Conservation (phyloP, 1,139 yeast species). For the Diutina pseudorugosa region DNA sequence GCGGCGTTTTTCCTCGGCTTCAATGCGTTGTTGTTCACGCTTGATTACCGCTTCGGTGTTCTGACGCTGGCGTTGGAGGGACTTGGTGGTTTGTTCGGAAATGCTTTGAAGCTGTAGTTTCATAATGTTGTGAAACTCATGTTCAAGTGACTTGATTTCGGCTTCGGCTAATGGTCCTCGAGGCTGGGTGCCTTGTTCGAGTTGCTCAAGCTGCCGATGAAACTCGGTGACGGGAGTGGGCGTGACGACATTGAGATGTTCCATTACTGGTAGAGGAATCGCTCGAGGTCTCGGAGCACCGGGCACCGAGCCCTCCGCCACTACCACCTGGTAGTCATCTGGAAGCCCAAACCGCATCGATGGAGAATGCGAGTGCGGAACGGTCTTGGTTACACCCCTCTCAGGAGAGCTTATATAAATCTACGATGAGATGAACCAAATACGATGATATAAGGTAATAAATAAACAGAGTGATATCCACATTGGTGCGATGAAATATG, state of each 20-base stretch:
- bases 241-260: background rate
- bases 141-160: background rate
- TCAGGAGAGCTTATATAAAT: too few relatives aligned
- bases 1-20: conserved; percentile 7
- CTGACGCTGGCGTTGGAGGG: background rate
- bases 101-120: background rate
- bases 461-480: too few relatives aligned
- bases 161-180: background rate
- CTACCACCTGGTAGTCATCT: background rate
- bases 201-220: background rate
- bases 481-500: too few relatives aligned
- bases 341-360: conserved; percentile 1
- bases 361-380: background rate
- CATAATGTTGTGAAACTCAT: background rate
- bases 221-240: background rate
- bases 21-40: conserved; percentile 8
- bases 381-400: background rate
- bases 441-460: too few relatives aligned
- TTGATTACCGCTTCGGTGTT: background rate
- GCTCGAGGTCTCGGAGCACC: background rate
- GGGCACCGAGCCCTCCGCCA: background rate
- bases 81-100: background rate
- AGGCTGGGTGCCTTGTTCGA: background rate
- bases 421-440: too few relatives aligned
- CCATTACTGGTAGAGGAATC: background rate